These are phyloP conservation scores for Hypoxylon intermedium DNA, from an alignment of 495 filamentous ascomycete species.

Conservation along the genomic window DNA sequence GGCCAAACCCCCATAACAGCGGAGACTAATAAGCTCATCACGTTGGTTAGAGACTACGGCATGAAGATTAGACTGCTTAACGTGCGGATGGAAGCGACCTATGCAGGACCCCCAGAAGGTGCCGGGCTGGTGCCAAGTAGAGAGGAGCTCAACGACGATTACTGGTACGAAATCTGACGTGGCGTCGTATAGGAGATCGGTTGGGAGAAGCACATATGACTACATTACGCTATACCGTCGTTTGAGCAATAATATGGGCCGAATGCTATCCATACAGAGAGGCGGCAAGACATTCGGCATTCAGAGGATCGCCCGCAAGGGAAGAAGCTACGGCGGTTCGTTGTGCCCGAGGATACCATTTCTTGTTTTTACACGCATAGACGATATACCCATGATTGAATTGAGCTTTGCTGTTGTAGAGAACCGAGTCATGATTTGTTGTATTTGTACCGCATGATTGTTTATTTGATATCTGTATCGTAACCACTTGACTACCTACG, in stretches of 20 bases:
- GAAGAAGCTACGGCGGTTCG: constrained; percentile 15
- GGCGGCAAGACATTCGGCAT: constrained; percentile 16
- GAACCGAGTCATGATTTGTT: neutral
- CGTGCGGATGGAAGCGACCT: constrained; percentile 81
- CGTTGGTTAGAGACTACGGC: constrained; percentile 85
- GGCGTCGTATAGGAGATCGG: neutral
- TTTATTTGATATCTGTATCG: neutral
- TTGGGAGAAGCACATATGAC: too few species aligned
- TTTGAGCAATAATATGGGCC: neutral
- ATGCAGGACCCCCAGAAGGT: constrained; percentile 59
- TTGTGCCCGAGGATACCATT: constrained; percentile 32
- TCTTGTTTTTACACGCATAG: constrained; percentile 20
- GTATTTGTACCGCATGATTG: neutral
- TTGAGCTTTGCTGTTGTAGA: constrained; percentile 14
- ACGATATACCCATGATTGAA: constrained; percentile 35
- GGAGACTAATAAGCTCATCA: constrained; percentile 88
- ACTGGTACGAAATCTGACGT: constrained; percentile 68
- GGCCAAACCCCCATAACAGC: constrained; percentile 96
- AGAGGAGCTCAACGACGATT: constrained; percentile 71
- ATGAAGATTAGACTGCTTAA: constrained; percentile 93
- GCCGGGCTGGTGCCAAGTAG: constrained; percentile 63
- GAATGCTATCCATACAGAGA: constrained; percentile 11
- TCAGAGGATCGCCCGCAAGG: constrained; percentile 23
- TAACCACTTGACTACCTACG: too few species aligned
- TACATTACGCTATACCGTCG: too few species aligned